Evolutionary conservation across 257 asterid genomes (phyloP).

Genomic region (Solanum paucissectum): DNA sequence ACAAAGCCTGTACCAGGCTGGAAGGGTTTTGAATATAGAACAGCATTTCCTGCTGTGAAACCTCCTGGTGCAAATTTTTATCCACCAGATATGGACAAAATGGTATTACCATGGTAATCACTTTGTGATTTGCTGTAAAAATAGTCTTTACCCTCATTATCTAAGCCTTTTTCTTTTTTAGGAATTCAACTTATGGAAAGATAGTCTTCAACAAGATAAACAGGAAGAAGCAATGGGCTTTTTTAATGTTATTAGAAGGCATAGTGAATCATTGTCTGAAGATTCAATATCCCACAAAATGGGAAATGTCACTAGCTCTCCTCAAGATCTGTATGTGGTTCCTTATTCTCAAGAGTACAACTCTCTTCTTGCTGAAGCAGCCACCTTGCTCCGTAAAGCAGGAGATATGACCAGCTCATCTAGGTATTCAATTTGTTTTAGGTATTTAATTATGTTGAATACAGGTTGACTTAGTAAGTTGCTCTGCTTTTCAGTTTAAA

Average conservation of each 20-base stretch:
- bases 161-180: conserved; percentile 8
- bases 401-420: conserved; percentile 61
- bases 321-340: conserved; percentile 59
- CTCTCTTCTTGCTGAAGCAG: conserved; percentile 55
- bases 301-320: conserved; percentile 13
- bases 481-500: conserved; percentile 57
- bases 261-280: conserved; percentile 48
- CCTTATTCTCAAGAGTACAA: conserved; percentile 77
- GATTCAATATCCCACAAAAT: conserved; percentile 18
- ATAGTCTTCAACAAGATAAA: conserved; percentile 63
- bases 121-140: background rate
- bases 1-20: conserved; percentile 67
- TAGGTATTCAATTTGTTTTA: conserved; percentile 28
- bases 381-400: conserved; percentile 67
- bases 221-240: conserved; percentile 71
- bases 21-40: conserved; percentile 75
- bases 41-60: conserved; percentile 64
- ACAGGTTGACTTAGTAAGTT: background rate
- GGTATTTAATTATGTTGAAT: background rate
- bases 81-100: conserved; percentile 93
- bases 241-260: conserved; percentile 81
- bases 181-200: conserved; percentile 90
- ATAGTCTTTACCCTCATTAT: background rate
- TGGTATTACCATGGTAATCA: conserved; percentile 32
- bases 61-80: conserved; percentile 93